phyloP scores from a whole-genome alignment of 257 asterid genomes.

The Paulownia fortunei region DNA sequence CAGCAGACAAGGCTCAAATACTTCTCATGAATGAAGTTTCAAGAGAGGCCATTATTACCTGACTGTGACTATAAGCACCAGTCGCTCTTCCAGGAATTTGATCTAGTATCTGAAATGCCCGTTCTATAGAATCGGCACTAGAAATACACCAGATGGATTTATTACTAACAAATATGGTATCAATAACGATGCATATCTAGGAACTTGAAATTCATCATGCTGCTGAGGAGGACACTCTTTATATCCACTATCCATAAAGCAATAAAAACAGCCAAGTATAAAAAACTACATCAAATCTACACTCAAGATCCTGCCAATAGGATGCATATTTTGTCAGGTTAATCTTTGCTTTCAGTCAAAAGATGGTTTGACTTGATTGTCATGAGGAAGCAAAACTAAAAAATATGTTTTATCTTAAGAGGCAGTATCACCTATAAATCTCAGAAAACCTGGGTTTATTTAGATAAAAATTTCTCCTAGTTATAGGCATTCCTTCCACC shows the following conservation, averaged over 20 bases:
- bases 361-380: neutral
- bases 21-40: neutral
- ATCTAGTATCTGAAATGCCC: constrained; percentile 90
- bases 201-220: neutral
- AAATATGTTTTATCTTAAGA: neutral
- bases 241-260: neutral
- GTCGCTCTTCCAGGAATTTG: constrained; percentile 99
- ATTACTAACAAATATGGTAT: constrained; percentile 7
- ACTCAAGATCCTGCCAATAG: neutral
- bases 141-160: constrained; percentile 27
- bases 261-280: neutral
- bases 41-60: constrained; percentile 52
- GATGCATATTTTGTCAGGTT: neutral
- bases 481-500: neutral
- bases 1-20: neutral
- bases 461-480: neutral
- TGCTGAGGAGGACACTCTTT: neutral
- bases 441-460: neutral
- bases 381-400: too few relatives aligned
- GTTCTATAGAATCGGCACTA: constrained; percentile 93
- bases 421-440: neutral
- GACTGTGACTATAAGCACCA: constrained; percentile 99
- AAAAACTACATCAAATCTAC: neutral
- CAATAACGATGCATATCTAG: constrained; percentile 3
- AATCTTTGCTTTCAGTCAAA: neutral